phyloP scores from a whole-genome alignment of 345 rosid species.

The Eucalyptus tenuipes region DNA sequence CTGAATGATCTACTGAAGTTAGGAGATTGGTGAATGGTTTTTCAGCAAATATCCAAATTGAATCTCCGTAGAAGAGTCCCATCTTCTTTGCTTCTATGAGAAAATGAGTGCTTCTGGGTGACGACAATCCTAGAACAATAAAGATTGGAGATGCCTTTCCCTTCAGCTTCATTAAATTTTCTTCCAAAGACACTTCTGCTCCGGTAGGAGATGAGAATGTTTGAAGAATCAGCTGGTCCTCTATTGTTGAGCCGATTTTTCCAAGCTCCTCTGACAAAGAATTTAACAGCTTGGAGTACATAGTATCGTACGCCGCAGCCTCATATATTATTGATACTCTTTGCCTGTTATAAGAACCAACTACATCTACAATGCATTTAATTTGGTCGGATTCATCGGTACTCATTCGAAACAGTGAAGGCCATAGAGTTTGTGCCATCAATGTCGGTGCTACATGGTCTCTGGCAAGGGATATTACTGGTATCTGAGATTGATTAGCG shows the following conservation, averaged over 20 bases:
- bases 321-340: conserved; percentile 26
- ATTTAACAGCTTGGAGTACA: conserved; percentile 2
- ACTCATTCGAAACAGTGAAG: neutral
- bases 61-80: conserved; percentile 22
- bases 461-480: conserved; percentile 28
- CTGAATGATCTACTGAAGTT: neutral
- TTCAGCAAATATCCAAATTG: conserved; percentile 25
- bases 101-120: conserved; percentile 2
- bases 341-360: conserved; percentile 17
- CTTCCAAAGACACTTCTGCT: neutral
- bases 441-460: conserved; percentile 26
- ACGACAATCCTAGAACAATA: conserved; percentile 26
- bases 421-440: neutral
- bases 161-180: conserved; percentile 10
- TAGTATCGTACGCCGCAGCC: conserved; percentile 9
- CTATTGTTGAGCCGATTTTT: conserved; percentile 17
- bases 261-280: conserved; percentile 16
- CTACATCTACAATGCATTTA: neutral
- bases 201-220: conserved; percentile 7
- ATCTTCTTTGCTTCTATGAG: conserved; percentile 20
- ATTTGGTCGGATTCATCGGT: no score
- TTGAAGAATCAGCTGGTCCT: conserved; percentile 26
- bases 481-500: conserved; percentile 16
- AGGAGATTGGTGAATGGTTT: neutral
- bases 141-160: conserved; percentile 26